These are phyloP conservation scores for Penicillium sp. DNA, from an alignment of 2,329 filamentous ascomycete species.

Conservation along the genomic window DNA sequence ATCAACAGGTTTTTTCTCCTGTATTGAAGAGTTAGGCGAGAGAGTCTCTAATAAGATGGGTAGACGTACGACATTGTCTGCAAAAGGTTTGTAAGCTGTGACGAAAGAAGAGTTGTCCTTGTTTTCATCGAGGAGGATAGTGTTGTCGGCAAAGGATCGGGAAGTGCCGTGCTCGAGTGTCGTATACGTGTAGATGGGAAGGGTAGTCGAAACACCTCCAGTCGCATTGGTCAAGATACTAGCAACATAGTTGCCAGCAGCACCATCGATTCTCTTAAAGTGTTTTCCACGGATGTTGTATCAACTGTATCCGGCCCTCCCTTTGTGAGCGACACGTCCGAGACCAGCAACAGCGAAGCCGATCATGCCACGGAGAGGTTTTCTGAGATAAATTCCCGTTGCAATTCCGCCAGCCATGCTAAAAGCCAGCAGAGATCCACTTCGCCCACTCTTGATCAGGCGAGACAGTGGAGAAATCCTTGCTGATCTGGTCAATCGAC, in stretches of 20 bases:
- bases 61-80: not conserved
- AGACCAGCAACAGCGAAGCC: slow-evolving; percentile 1
- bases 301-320: not conserved
- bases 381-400: not conserved
- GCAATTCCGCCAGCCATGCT: slow-evolving; percentile 1
- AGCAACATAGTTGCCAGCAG: slow-evolving; percentile 2
- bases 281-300: not conserved
- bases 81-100: not conserved
- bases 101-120: not conserved
- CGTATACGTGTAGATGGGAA: not conserved
- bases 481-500: slow-evolving; percentile 6
- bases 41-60: not conserved
- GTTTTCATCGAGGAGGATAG: not conserved
- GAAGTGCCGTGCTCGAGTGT: not conserved
- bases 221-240: slow-evolving; percentile 1
- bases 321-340: not conserved
- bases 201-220: not conserved
- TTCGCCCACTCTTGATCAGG: not conserved
- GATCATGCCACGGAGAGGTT: slow-evolving; percentile 1
- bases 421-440: slow-evolving; percentile 5
- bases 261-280: slow-evolving; percentile 1
- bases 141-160: not conserved
- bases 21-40: not conserved
- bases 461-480: not conserved
- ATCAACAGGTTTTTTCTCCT: not conserved